Base-by-base conservation (phyloP, 2,329 filamentous ascomycete genomes). In the Alternaria brassicae region DNA sequence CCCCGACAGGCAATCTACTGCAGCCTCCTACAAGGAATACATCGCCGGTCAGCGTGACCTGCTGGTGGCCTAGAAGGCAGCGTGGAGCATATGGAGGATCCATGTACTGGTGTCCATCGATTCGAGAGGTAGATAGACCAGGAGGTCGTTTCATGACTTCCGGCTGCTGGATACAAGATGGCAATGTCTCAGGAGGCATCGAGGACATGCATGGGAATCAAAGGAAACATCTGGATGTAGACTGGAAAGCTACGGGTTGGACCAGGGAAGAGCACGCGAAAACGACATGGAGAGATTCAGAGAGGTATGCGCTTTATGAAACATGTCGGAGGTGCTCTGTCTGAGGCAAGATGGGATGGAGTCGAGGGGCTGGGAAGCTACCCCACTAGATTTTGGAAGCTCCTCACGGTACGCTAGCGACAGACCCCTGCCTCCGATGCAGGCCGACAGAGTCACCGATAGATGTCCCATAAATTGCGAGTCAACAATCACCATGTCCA, bases 351-450 rank as follows among this genome's bases (percentile, higher is more conserved):
- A 47, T 41, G 34, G 27, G 42, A 55, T 41, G 53, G 34, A 41
- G 42, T 49, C 30, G n/a, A 7, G 44, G 50, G 28, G 44, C 27
- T 49, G 44, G 25, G 48, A 42, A 12, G 44, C 13, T 13, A 55
- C 37, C 37, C 37, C 37, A 40, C 37, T 12, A 23, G 6, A 12
- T 21, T 39, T 39, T 39, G 36, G 17, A 39, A 53, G 40, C 51
- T 53, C 50, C 39, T 19, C 39, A 53, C 49, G 13, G 13, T 3
- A 19, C 28, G 45, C 44, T 50, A 50, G n/a, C n/a, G 23, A 23
- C n/a, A 9, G 23, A 60, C 34, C 52, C 57, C 45, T 52, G 53
- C 49, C 50, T 55, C 59, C 59, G 59, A 61, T 49, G 32, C 51
- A 52, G 59, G 56, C 56, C 51, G 30, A 53, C 48, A 36, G 36